Evolutionary conservation across 257 asterid genomes (phyloP).

Genomic region (Nicotiana paniculata): DNA sequence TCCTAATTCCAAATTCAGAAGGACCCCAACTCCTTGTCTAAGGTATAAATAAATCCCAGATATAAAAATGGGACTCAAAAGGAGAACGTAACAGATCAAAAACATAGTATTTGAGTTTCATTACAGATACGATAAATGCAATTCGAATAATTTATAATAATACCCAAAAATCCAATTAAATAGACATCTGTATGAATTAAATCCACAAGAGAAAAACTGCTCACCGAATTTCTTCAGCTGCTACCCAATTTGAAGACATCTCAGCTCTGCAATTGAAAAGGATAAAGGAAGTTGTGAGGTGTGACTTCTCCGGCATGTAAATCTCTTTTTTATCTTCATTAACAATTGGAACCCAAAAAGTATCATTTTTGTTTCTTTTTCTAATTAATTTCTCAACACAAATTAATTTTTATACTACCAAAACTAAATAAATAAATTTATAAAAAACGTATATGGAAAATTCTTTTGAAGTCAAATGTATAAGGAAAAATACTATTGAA

Average conservation of each 20-base stretch:
- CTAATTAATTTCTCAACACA: neutral
- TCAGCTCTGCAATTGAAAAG: neutral
- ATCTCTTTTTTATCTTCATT: too few species aligned
- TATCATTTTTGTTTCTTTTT: neutral
- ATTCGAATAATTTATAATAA: neutral
- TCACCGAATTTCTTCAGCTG: neutral
- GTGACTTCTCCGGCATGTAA: neutral
- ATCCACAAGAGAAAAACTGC: neutral
- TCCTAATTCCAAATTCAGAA: neutral
- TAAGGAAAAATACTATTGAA: too few species aligned
- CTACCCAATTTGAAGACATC: neutral
- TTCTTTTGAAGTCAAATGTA: too few species aligned
- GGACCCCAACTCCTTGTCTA: neutral
- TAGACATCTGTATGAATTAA: neutral
- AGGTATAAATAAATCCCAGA: neutral
- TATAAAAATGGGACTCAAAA: neutral
- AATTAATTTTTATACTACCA: neutral
- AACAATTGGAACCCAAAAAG: neutral
- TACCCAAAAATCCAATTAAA: neutral
- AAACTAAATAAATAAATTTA: too few species aligned
- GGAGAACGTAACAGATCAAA: neutral
- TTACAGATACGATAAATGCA: neutral
- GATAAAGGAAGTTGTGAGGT: neutral
- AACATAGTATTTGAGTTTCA: neutral
- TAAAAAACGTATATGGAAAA: too few species aligned